Conservation (phyloP, 306 rosid species). For the Vigna radiata region DNA sequence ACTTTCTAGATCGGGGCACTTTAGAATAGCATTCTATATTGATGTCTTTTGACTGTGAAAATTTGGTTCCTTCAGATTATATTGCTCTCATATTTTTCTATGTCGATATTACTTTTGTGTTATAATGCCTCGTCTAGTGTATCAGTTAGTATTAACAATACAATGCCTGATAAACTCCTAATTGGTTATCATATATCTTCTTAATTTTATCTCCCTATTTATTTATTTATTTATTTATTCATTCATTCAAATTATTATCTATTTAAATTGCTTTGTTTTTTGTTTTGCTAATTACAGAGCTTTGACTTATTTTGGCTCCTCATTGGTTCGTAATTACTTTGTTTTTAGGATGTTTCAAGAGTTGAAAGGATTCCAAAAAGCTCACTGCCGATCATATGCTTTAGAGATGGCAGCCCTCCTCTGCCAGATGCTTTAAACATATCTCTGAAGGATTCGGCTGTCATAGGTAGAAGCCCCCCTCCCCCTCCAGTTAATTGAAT, state of each 20-base stretch:
- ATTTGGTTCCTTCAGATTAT: conserved; percentile 20
- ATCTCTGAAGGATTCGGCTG: conserved; percentile 62
- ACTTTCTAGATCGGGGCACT: conserved; percentile 36
- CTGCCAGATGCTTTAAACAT: conserved; percentile 74
- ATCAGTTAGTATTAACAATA: conserved; percentile 1
- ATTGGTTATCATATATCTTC: not conserved
- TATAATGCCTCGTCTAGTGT: conserved; percentile 17
- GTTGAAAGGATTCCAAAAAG: conserved; percentile 62
- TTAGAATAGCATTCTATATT: conserved; percentile 12
- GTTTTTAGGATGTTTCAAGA: conserved; percentile 65
- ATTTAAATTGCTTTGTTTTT: not conserved
- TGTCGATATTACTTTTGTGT: conserved; percentile 26
- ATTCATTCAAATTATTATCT: not conserved
- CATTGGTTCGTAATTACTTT: conserved; percentile 37
- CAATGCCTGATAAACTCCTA: conserved; percentile 35
- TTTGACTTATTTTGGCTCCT: conserved; percentile 25
- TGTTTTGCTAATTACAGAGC: conserved; percentile 23
- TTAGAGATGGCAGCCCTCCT: conserved; percentile 93
- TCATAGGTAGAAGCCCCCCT: conserved; percentile 48
- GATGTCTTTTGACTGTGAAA: conserved; percentile 18
- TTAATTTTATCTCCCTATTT: not conserved
- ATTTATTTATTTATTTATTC: not conserved
- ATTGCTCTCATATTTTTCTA: not conserved
- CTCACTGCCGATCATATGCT: conserved; percentile 73
- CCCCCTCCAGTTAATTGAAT: conserved; percentile 11